Evolutionary conservation across 208 protist genomes (phyloP).

Genomic region (Crithidia fasciculata): DNA sequence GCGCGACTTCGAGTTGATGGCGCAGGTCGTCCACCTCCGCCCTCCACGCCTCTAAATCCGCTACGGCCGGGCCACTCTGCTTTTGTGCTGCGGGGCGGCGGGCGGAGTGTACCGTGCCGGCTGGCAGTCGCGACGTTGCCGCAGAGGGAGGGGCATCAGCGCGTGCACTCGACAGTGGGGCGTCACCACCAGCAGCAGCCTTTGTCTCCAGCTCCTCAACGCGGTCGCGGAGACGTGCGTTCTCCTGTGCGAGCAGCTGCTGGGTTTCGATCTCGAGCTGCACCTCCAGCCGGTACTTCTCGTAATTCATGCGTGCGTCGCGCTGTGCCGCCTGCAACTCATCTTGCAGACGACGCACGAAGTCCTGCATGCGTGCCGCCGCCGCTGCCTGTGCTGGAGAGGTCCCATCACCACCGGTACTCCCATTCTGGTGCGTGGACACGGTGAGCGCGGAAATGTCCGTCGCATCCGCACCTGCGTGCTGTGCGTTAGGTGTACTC

Average conservation of each 20-base stretch:
- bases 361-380: conserved; percentile 17
- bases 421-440: conserved; percentile 8
- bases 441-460: conserved; percentile 17
- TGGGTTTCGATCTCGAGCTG: conserved; percentile 31
- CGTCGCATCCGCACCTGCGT: conserved; percentile 3
- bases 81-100: neutral
- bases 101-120: neutral
- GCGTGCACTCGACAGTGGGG: neutral
- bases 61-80: neutral
- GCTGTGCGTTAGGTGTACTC: neutral
- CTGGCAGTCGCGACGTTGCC: neutral
- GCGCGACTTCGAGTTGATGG: conserved; percentile 7
- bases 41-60: conserved; percentile 13
- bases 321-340: conserved; percentile 29
- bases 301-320: conserved; percentile 33
- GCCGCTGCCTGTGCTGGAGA: conserved; percentile 1
- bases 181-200: no score
- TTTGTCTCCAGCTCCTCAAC: conserved; percentile 16
- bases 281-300: conserved; percentile 34
- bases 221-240: conserved; percentile 25
- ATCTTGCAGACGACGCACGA: conserved; percentile 34
- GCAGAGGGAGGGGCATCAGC: neutral
- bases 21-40: conserved; percentile 13
- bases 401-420: neutral
- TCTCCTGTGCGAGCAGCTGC: conserved; percentile 35